Base-by-base conservation (phyloP, 1,284 basidiomycete species). In the Cystobasidiaceae sp. region DNA sequence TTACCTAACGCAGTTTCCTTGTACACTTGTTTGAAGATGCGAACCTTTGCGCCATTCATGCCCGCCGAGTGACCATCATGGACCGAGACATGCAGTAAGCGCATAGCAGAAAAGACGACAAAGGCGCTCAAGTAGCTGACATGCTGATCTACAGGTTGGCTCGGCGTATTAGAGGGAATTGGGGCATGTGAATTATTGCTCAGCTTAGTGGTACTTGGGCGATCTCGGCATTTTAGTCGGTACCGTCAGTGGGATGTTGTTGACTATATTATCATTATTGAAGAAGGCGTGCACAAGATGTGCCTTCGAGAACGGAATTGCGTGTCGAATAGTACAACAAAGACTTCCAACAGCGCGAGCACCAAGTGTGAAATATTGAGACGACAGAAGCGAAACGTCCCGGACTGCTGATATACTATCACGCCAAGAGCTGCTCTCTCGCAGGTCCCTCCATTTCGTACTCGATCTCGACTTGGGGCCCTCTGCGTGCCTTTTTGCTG, bases 11-110 rank as follows among this genome's bases (percentile, higher is more conserved):
- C 62, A 75, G 74, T 13, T 75, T 74, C 73, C 80, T 97, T 13
- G 89, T 97, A 15, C 92, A 96, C 79, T 79, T 97, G 41, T 96
- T 97, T 71, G 93, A 97, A 78, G 93, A 97, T 78, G 89, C 93
- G 88, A 75, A 75, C 58, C 64, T 94, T 76, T 80, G 91, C 75
- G 93, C 96, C 4, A 90, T 99, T 69, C 96, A 99, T 76, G 94
- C 96, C 28, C 97, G 96, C 79, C 88, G 94, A 74, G 96, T 99
- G 13, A 99, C 96, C 6, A 88, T 99, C 74, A 97, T 97, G 93
- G 90, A 92, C 69, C 84, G 89, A 70, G 96, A 99, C 75, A 94
- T 99, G 70, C 92, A 96, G 67, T 60, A 30, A 39, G 52, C 49
- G 15, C 25, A 54, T 8, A 50, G 37, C n/a, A 39, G 11, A 39